Percentiles rank a stretch among this genome's conserved stretches.
Evolutionary conservation across 1,284 basidiomycete species (phyloP).

Genomic region (Coniophora puteana): DNA sequence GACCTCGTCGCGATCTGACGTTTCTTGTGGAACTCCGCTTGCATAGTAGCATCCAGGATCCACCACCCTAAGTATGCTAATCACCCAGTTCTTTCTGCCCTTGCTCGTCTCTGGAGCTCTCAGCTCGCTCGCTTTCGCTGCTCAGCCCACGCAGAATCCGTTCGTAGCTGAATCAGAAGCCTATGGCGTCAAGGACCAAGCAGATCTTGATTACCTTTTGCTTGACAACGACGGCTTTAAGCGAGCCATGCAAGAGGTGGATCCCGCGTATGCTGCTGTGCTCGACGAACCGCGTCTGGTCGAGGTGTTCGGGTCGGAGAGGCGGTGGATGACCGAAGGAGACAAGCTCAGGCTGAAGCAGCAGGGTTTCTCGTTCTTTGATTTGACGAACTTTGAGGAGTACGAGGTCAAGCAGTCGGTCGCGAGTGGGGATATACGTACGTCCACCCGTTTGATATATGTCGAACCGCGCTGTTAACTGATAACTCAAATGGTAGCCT

Average conservation of each 20-base stretch:
- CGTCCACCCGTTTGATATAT: too few relatives aligned
- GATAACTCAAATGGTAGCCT: neutral
- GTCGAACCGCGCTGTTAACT: neutral
- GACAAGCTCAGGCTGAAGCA: conserved; percentile 17
- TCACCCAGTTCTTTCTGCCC: too few relatives aligned
- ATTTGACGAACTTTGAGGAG: conserved; percentile 14
- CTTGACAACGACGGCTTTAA: conserved; percentile 12
- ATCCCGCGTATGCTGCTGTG: conserved; percentile 11
- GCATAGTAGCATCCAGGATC: too few relatives aligned
- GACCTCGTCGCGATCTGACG: too few relatives aligned
- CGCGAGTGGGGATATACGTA: neutral
- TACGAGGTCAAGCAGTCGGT: neutral
- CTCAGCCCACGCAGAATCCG: too few relatives aligned
- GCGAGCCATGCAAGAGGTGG: conserved; percentile 12
- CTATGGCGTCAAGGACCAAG: too few relatives aligned
- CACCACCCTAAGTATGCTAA: too few relatives aligned
- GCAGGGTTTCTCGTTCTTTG: conserved; percentile 14
- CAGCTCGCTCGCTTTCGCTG: too few relatives aligned
- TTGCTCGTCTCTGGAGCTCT: too few relatives aligned
- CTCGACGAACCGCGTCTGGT: conserved; percentile 19
- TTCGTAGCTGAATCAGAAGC: too few relatives aligned
- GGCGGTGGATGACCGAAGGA: conserved; percentile 20
- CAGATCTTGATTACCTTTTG: too few relatives aligned
- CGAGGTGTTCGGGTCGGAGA: conserved; percentile 11
- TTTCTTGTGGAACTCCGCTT: too few relatives aligned